Evolutionary conservation across 1,139 yeast species (phyloP), one percentile per base, ranked within the genome.

Genomic region (Candida sojae): DNA sequence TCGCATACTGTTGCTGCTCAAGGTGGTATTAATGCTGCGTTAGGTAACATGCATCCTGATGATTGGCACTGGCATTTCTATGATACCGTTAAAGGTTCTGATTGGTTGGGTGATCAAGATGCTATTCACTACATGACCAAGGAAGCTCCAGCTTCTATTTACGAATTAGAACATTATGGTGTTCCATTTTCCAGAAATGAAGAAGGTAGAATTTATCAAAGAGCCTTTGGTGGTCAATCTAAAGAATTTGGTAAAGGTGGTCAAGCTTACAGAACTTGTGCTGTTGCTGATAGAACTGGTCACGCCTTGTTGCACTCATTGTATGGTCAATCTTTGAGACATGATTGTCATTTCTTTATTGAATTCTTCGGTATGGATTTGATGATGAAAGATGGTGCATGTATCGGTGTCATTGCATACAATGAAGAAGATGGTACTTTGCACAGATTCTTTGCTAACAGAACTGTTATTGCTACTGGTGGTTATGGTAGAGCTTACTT

Each of bases 11-110:
- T 93, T 49, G 99, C 99, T 50, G 99, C 99, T 49, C 99, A 93
- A 75, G 99, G 99, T 73, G 99, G 99, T 76, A 93, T 93, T 73
- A 93, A 93, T 65, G 99, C 99, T 60, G 99, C 99, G 39, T 80
- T 93, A 56, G 93, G 96, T 58, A 93, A 93, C 79, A 92, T 93
- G 97, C 98, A 95, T 77, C 79, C 82, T 59, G 99, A 93, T 71
- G 93, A 92, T 77, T 93, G 99, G 99, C 95, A 89, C 71, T 93
- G 99, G 98, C 99, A 93, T 74, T 92, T 93, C 97, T 92, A 92
- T 74, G 99, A 93, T 67, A 93, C 99, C 64, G 99, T 93, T 63
- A 93, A 93, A 77, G 99, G 99, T 56, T 91, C 97, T n/a, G 99
- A 93, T 76, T 93, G 99, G 99, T 83, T 93, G 56, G 99, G 99